A percentile compares a stretch with the other conserved stretches of the same genome.
Conservation (phyloP, 257 asterid species). For the Rhazya stricta region DNA sequence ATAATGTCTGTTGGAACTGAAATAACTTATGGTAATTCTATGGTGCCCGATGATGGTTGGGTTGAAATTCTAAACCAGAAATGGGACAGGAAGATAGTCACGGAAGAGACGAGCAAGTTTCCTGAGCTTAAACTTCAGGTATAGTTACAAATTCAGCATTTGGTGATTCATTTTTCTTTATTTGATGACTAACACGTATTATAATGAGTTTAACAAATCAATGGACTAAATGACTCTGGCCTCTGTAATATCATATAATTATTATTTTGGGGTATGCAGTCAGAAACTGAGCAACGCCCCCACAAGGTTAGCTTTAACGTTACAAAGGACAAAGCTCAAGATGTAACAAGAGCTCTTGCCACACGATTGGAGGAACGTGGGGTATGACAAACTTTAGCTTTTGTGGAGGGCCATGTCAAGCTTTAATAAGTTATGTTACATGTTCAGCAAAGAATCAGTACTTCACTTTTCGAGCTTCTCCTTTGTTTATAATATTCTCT, state of each 20-base stretch:
- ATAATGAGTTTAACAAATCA: not conserved
- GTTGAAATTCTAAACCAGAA: slow-evolving; percentile 70
- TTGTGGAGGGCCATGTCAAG: not conserved
- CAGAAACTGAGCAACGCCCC: slow-evolving; percentile 97
- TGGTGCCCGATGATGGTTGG: slow-evolving; percentile 97
- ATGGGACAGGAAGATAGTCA: slow-evolving; percentile 79
- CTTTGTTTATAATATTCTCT: slow-evolving; percentile 15
- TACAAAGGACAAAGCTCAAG: slow-evolving; percentile 72
- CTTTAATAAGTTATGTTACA: not conserved
- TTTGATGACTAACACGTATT: not conserved
- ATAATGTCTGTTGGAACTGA: slow-evolving; percentile 98
- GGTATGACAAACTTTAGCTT: slow-evolving; percentile 48
- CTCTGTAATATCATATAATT: slow-evolving; percentile 17
- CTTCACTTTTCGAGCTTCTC: not conserved
- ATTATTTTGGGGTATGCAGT: slow-evolving; percentile 44
- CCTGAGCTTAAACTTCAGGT: slow-evolving; percentile 88
- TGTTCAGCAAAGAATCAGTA: not conserved
- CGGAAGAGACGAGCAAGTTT: slow-evolving; percentile 72
- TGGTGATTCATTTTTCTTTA: slow-evolving; percentile 8
- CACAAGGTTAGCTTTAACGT: slow-evolving; percentile 89
- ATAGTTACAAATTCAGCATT: slow-evolving; percentile 17
- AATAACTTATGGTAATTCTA: slow-evolving; percentile 89
- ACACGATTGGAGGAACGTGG: slow-evolving; percentile 55
- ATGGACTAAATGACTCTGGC: not conserved
- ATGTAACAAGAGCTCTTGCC: slow-evolving; percentile 53